Base-by-base conservation (phyloP, 768 basidiomycete genomes). In the Fomitopsis pulvina region DNA sequence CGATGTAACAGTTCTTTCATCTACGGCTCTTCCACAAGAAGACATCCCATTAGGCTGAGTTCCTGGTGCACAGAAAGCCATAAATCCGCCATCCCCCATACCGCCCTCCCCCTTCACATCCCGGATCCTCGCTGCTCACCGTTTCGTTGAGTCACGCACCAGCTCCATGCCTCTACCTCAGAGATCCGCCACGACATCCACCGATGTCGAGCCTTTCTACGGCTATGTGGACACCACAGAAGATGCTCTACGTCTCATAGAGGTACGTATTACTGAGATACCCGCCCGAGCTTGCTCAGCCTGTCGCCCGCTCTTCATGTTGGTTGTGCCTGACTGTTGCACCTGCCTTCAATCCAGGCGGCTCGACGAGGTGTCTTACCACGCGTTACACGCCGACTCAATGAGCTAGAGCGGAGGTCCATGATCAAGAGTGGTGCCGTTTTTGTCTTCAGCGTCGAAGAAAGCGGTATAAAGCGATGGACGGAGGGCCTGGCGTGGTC, bases 391-490 rank as follows among this genome's bases (percentile, higher is more conserved):
- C 77, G 90, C 29, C 77, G 89, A 24, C 74, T 92, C 60, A 88
- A 89, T 61, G 88, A 92, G 60, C 72, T 81, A n/a, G 88, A 93
- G 60, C 78, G 83, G 27, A 68, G 71, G 38, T 64, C 66, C 3
- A 72, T 76, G 66, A 73, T 80, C 50, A 65, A 68, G 43, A 74
- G 70, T 49, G 78, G 78, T 9, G 86, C 89, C 42, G 81, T 92
- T 14, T 93, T 91, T 63, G 83, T 93, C 44, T 93, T 91, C 68
- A 87, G 87, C 62, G 89, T 91, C 60, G 83, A 88, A 58, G 87
- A 90, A 63, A 88, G 87, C 61, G 86, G 86, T 11, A 92, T 93
- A 67, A 90, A 87, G 64, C 75, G 89, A 14, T 90, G 89, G 85
- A 93, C 90, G 28, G 90, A 80, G 59, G 76, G 83, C 32, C 65